A percentile compares a stretch with the other conserved stretches of the same genome.
Conservation (phyloP, 768 basidiomycete genomes). For the Hericium erinaceus region DNA sequence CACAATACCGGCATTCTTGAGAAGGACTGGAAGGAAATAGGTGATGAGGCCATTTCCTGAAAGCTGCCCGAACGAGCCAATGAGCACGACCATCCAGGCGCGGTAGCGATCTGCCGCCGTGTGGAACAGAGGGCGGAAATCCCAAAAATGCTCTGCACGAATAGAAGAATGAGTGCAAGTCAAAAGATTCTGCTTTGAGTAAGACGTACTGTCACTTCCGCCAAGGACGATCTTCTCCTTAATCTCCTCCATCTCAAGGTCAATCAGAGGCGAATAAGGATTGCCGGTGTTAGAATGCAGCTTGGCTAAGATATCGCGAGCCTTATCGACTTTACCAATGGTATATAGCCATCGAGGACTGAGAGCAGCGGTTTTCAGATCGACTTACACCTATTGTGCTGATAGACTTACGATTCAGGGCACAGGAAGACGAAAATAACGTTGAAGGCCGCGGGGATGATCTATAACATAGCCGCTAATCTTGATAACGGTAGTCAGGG, state of each 20-base stretch:
- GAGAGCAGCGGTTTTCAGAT: not conserved
- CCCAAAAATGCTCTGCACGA: constrained; percentile 40
- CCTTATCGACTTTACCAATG: constrained; percentile 33
- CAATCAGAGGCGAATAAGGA: constrained; percentile 38
- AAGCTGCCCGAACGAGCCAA: constrained; percentile 34
- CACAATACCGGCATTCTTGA: constrained; percentile 39
- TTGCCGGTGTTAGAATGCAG: constrained; percentile 40
- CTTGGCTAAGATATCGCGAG: constrained; percentile 35
- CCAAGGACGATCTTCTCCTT: constrained; percentile 39
- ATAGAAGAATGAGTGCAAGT: not conserved
- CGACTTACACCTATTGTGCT: not conserved
- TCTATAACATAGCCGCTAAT: constrained; percentile 14
- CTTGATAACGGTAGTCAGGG: not conserved
- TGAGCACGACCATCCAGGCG: constrained; percentile 41
- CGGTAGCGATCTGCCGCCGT: constrained; percentile 37
- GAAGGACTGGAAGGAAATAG: constrained; percentile 37
- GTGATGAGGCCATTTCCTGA: constrained; percentile 42
- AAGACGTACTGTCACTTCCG: constrained; percentile 33
- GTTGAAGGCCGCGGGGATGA: constrained; percentile 39
- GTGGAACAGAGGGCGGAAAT: constrained; percentile 42
- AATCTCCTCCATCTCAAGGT: constrained; percentile 44
- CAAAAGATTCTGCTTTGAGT: not conserved
- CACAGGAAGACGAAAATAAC: constrained; percentile 36
- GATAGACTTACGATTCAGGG: constrained; percentile 35
- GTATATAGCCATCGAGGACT: constrained; percentile 48